phyloP scores from a whole-genome alignment of 2,329 filamentous ascomycete genomes.

The Neoarthrinium moseri region DNA sequence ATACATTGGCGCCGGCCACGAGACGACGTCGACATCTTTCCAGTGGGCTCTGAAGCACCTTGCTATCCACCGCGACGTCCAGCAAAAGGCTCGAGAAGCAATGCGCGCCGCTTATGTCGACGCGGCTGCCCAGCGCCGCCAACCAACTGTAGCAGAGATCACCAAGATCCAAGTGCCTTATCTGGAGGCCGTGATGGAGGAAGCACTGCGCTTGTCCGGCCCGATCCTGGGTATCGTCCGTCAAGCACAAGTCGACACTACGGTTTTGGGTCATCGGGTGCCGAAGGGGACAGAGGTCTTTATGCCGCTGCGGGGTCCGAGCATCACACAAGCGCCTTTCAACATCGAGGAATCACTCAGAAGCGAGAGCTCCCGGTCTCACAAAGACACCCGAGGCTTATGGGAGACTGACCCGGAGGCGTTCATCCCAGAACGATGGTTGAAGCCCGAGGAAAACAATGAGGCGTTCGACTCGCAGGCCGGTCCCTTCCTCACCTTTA shows the following conservation, averaged over 20 bases:
- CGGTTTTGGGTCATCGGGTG: slow-evolving; percentile 7
- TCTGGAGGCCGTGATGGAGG: slow-evolving; percentile 13
- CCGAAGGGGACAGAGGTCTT: slow-evolving; percentile 10
- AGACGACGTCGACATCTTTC: slow-evolving; percentile 5
- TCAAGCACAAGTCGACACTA: slow-evolving; percentile 8
- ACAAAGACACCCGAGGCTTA: slow-evolving; percentile 1
- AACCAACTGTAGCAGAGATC: slow-evolving; percentile 10
- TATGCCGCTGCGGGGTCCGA: slow-evolving; percentile 3
- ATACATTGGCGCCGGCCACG: slow-evolving; percentile 8
- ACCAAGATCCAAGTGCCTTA: slow-evolving; percentile 10
- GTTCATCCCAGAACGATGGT: slow-evolving; percentile 14
- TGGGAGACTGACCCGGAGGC: slow-evolving; percentile 10
- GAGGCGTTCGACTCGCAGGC: slow-evolving; percentile 11
- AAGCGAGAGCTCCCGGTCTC: slow-evolving; percentile 11
- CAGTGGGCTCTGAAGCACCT: slow-evolving; percentile 13
- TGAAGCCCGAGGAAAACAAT: slow-evolving; percentile 2
- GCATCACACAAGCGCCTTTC: slow-evolving; percentile 5
- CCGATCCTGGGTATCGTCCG: slow-evolving; percentile 6
- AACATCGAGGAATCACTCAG: slow-evolving; percentile 9
- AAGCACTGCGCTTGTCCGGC: slow-evolving; percentile 9
- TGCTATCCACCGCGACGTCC: slow-evolving; percentile 7
- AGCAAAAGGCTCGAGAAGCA: slow-evolving; percentile 6
- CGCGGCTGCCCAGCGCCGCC: slow-evolving; percentile 3
- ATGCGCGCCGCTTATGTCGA: slow-evolving; percentile 6
- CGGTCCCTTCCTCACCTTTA: slow-evolving; percentile 13